Evolutionary conservation across 2,329 filamentous ascomycete species (phyloP), one percentile per base, ranked within the genome.

Genomic region (Hirsutella rhossiliensis): DNA sequence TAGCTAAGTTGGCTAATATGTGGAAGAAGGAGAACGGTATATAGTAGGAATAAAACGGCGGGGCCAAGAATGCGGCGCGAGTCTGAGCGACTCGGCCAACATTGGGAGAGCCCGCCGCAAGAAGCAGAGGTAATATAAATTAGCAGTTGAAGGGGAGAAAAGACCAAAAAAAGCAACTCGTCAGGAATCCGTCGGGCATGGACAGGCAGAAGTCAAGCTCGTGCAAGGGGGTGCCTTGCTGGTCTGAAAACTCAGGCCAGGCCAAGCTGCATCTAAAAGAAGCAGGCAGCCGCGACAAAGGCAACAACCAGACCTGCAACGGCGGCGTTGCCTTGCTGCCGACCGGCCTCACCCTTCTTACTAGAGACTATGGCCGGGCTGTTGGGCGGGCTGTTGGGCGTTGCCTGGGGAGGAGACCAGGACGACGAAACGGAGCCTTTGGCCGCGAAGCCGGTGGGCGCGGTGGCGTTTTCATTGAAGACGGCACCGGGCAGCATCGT

Each of bases 291-390:
- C 20, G 72, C 75, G 29, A 76, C 62, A 38, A 79, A 65, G 43
- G 75, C 75, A 39, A 78, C 65, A 38, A 78, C 62, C 19, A 79
- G 64, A 39, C 75, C 73, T 8, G 66, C 73, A 34, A 75, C 58
- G 41, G 75, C 72, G 41, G 68, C 65, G 43, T 68, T 68, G 41
- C 70, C 68, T 50, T 75, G 67, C 39, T 67, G 68, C 15, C 63
- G 63, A 18, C 66, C 69, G 43, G 60, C 62, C 50, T 74, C 71
- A 48, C 63, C 73, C 52, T 68, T 60, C 49, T 62, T 60, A 17
- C 18, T n/a, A 15, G 34, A 17, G 11, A 37, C n/a, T 5, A 61
- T 58, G 12, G 56, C 56, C 12, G 65, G 54, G 11, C 58, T 49
- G 11, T 58, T 49, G 52, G 57, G 54, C 19, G n/a, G n/a, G n/a